These are phyloP conservation scores for Ustilago nuda DNA, from an alignment of 1,284 basidiomycete genomes.

Conservation along the genomic window DNA sequence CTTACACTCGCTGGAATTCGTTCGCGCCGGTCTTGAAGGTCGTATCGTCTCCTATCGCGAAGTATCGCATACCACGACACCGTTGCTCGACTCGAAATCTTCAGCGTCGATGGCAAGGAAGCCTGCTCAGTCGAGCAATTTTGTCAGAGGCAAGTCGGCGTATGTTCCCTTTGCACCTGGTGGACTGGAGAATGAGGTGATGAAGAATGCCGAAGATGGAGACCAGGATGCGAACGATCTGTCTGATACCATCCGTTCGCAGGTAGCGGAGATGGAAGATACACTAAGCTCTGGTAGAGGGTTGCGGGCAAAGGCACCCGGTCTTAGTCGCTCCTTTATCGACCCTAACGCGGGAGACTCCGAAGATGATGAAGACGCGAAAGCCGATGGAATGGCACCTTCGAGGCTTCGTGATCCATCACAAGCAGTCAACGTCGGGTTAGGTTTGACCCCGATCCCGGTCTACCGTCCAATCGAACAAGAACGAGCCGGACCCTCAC, in stretches of 20 bases:
- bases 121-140: conserved; percentile 78
- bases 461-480: conserved; percentile 44
- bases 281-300: conserved; percentile 43
- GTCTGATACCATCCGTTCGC: conserved; percentile 26
- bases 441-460: conserved; percentile 48
- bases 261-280: conserved; percentile 50
- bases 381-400: not conserved
- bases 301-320: conserved; percentile 37
- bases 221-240: conserved; percentile 23
- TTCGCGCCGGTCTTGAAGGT: conserved; percentile 66
- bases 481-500: conserved; percentile 22
- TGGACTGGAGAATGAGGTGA: conserved; percentile 52
- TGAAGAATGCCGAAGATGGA: conserved; percentile 28
- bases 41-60: conserved; percentile 60
- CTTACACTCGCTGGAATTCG: conserved; percentile 58
- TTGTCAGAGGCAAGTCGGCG: conserved; percentile 91
- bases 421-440: conserved; percentile 29
- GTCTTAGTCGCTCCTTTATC: conserved; percentile 37
- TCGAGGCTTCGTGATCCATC: conserved; percentile 44
- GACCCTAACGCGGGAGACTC: conserved; percentile 69
- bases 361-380: conserved; percentile 68
- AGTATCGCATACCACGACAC: conserved; percentile 37
- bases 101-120: conserved; percentile 82
- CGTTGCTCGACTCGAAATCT: conserved; percentile 46
- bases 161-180: conserved; percentile 76